Evolutionary conservation across 176 grass and related monocot genomes (phyloP).

Genomic region (Carex myosuroides): DNA sequence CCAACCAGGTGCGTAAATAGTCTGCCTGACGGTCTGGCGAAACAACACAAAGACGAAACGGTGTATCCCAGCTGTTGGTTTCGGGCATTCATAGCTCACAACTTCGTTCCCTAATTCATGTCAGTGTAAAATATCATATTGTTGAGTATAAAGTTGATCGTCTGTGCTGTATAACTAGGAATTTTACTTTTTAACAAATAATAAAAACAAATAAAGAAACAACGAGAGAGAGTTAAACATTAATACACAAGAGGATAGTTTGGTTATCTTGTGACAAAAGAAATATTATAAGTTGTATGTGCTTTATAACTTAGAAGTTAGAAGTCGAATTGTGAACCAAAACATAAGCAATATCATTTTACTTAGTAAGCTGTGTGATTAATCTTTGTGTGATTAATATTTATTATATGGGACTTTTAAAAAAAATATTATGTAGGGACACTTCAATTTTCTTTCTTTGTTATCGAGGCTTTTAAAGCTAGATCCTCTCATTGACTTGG

Average conservation of each 20-base stretch:
- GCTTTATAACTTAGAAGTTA: background rate
- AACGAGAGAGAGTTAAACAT: background rate
- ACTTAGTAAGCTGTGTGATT: background rate
- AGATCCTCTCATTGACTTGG: background rate
- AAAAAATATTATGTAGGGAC: too few relatives aligned
- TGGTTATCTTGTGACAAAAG: background rate
- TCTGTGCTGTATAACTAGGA: background rate
- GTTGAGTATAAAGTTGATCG: constrained; percentile 8
- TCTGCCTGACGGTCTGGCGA: constrained; percentile 66
- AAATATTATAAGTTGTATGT: background rate
- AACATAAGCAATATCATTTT: background rate
- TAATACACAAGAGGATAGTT: background rate
- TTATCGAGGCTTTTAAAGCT: background rate
- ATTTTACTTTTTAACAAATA: background rate
- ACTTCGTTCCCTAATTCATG: constrained; percentile 77
- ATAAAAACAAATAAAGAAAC: too few relatives aligned
- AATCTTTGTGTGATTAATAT: too few relatives aligned
- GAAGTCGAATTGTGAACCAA: background rate
- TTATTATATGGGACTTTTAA: too few relatives aligned
- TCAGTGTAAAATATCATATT: constrained; percentile 22
- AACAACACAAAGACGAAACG: constrained; percentile 87
- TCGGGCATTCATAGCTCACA: constrained; percentile 83
- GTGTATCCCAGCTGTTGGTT: constrained; percentile 90
- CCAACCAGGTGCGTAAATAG: constrained; percentile 83
- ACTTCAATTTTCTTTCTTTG: background rate